Evolutionary conservation across 441 rosid species (phyloP), one percentile per base, ranked within the genome.

Genomic region (Adansonia rubrostipa): DNA sequence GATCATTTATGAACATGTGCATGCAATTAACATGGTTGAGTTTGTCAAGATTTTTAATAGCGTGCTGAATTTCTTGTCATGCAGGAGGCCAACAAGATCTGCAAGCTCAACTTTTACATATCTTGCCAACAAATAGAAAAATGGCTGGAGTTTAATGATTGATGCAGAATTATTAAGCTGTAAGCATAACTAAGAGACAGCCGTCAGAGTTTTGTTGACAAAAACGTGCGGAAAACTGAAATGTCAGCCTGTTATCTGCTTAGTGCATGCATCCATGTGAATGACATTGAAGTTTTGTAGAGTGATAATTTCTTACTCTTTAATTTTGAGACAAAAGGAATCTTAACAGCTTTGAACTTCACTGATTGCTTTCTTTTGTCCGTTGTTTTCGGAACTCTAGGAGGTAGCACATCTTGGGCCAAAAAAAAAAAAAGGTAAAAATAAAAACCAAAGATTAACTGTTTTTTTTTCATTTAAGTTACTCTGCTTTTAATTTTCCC

Each of bases 311-410:
- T 54, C 19, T 20, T 28, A 20, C 11, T 20, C n/a, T 19, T 47
- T 28, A 69, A 11, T 40, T 40, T 50, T 40, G 76, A 74, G 56
- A 60, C 77, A 61, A 58, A 13, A 17, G 68, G 67, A 24, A 24
- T 79, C 90, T 53, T 24, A 24, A 70, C 80, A 58, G 47, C 68
- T 47, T 56, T 14, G 5, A 42, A n/a, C 40, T 56, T 73, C 50
- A 54, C 2, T 14, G 48, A 60, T 60, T 60, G 63, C 33, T 20
- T 60, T 60, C 0, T 20, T n/a, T 56, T n/a, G 61, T 56, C 61
- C 10, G 3, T 9, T 58, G 33, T 60, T 20, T 20, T 60, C 33
- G 4, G 13, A 60, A 60, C 64, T 20, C 64, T 9, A 8, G 14
- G 64, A 20, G 64, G 14, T 60, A 0, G 33, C 33, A 9, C 64